A percentile compares a stretch with the other conserved stretches of the same genome.
Evolutionary conservation across 148 eudicot species (phyloP).

Genomic region (Vaccinium macrocarpon): DNA sequence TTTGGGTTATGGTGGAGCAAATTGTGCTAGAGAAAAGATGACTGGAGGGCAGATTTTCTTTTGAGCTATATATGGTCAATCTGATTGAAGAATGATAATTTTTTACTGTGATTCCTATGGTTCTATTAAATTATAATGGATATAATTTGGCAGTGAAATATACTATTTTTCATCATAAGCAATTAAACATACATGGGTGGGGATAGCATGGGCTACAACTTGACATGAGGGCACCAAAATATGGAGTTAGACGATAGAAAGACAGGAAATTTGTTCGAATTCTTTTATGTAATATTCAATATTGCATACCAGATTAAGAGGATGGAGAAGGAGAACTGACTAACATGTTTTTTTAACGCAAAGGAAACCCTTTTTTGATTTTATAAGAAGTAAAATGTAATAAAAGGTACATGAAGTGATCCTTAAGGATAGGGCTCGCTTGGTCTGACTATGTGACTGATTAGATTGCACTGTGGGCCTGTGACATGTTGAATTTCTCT

Average conservation of each 20-base stretch:
- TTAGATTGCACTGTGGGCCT: neutral
- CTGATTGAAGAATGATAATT: neutral
- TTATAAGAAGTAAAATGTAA: neutral
- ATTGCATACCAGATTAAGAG: neutral
- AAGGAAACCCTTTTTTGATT: slow-evolving; percentile 1
- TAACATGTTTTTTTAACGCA: neutral
- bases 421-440: neutral
- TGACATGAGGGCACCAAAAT: neutral
- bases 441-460: neutral
- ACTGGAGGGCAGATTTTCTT: neutral
- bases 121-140: neutral
- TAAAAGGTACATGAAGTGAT: neutral
- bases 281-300: neutral
- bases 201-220: neutral
- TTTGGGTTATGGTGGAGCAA: neutral
- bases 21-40: neutral
- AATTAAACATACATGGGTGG: neutral
- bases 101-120: neutral
- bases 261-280: neutral
- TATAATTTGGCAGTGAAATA: neutral
- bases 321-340: slow-evolving; percentile 1
- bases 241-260: neutral
- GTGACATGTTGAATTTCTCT: neutral
- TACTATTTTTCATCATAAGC: neutral
- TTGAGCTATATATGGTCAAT: neutral